These are phyloP conservation scores for Coffea canephora DNA, from an alignment of 257 asterid genomes.

Conservation along the genomic window DNA sequence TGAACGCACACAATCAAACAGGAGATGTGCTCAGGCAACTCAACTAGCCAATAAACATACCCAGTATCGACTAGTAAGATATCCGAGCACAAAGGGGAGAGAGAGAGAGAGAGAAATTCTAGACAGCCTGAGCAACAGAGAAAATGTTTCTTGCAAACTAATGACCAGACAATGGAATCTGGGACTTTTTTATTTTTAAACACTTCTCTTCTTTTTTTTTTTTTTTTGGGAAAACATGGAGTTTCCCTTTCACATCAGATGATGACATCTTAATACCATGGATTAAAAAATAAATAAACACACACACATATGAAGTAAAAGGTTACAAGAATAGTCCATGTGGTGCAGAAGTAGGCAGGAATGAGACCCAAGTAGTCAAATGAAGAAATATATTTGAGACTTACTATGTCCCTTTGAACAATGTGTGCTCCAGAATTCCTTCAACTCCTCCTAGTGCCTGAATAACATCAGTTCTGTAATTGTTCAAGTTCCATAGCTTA, in stretches of 20 bases:
- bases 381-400: conserved; percentile 24
- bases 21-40: neutral
- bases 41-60: neutral
- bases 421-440: conserved; percentile 97
- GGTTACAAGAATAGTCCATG: neutral
- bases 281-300: no score
- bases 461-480: conserved; percentile 95
- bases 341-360: neutral
- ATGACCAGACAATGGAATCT: no score
- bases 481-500: conserved; percentile 95
- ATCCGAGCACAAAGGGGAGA: neutral
- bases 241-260: no score
- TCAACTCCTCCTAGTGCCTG: conserved; percentile 99
- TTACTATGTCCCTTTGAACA: conserved; percentile 98
- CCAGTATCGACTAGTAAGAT: neutral
- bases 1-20: neutral
- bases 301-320: neutral
- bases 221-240: no score
- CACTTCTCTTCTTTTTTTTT: no score
- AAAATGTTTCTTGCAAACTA: no score
- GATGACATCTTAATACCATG: neutral
- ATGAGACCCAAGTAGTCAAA: neutral
- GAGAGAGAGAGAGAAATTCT: neutral
- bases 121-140: no score
- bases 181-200: no score